phyloP scores from a whole-genome alignment of 768 basidiomycete genomes.

The Podaxis rugospora region DNA sequence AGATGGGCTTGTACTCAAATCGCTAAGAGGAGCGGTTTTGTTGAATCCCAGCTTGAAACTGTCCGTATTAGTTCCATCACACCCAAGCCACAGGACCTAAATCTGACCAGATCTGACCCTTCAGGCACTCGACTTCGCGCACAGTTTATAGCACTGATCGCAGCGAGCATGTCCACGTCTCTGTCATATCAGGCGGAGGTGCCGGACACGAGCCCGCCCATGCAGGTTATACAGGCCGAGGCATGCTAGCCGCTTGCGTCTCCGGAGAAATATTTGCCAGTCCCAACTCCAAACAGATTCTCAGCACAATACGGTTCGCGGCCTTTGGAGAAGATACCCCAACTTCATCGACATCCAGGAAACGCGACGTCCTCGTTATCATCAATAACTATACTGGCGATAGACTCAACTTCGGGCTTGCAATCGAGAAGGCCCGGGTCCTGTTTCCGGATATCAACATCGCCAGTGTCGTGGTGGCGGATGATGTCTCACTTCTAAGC shows the following conservation, averaged over 20 bases:
- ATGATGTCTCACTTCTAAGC: conserved; percentile 46
- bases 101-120: neutral
- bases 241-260: conserved; percentile 51
- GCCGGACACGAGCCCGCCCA: conserved; percentile 61
- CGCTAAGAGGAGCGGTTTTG: conserved; percentile 35
- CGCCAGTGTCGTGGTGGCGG: conserved; percentile 46
- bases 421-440: conserved; percentile 45
- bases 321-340: conserved; percentile 21
- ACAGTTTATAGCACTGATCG: conserved; percentile 26
- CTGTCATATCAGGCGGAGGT: conserved; percentile 46
- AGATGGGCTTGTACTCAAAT: conserved; percentile 38
- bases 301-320: conserved; percentile 44
- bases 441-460: conserved; percentile 26
- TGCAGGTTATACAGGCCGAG: conserved; percentile 51
- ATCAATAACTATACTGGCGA: conserved; percentile 54
- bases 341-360: conserved; percentile 1
- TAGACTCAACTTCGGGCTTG: conserved; percentile 55
- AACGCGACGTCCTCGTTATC: conserved; percentile 30
- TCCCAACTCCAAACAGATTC: conserved; percentile 55
- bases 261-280: conserved; percentile 63
- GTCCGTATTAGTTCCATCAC: conserved; percentile 22
- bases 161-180: conserved; percentile 23
- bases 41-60: conserved; percentile 35
- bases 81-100: neutral
- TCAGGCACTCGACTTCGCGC: conserved; percentile 32